Evolutionary conservation across 257 asterid species (phyloP), one percentile per base, ranked within the genome.

Genomic region (Solanum ossicruentum): DNA sequence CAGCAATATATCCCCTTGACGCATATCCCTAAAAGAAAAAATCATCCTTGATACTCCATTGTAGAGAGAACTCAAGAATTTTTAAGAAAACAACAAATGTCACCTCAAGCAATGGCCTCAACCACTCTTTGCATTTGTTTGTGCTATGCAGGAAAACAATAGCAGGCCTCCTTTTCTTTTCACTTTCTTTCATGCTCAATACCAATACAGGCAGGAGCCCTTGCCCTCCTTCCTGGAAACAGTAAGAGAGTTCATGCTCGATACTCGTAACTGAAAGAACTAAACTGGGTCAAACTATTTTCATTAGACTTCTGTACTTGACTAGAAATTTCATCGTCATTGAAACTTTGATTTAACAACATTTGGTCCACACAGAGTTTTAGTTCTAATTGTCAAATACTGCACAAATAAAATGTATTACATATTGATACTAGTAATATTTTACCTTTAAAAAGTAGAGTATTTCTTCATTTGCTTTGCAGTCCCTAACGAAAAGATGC

Each of bases 81-180:
- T 3, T n/a, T 4, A 45, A 41, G 20, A 49, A 66, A 41, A 65
- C 70, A 56, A 83, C 23, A 58, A 81, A 16, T 10, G 73, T 82
- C 85, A 95, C 99, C 98, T 95, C 97, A 84, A 96, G 99, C 88
- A 96, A 90, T 52, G 99, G 98, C 55, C 95, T 88, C 84, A 95
- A 69, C 99, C 99, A 96, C 92, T 96, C 99, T 89, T 96, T 96
- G 91, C 93, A 91, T 86, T 96, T 96, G 87, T 93, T 45, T 12
- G 99, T 95, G 85, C 99, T 96, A 63, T 95, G 98, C 66, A 95
- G 82, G 89, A 96, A 93, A 36, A 96, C 97, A 88, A 96, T 81
- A 57, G 94, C 91, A 12, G 99, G 99, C 85, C 96, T 93, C 92
- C 75, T 91, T 86, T 82, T 87, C 60, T 79, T 90, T 65, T 84